These are phyloP conservation scores for Puccinia novopanici DNA, from an alignment of 1,284 basidiomycete genomes.

Conservation along the genomic window DNA sequence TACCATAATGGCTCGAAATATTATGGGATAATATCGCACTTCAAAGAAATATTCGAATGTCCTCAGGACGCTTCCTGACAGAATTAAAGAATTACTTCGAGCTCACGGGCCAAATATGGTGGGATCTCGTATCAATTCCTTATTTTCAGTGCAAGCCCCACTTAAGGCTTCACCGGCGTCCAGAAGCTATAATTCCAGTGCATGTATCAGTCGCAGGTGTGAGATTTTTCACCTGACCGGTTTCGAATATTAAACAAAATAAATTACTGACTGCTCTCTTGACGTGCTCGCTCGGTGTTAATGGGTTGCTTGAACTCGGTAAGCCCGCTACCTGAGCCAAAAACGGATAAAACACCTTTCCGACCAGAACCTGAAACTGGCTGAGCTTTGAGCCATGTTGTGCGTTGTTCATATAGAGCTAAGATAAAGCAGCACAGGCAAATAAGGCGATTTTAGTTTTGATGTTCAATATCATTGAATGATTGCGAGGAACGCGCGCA, in stretches of 20 bases:
- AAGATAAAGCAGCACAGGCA: neutral
- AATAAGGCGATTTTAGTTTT: neutral
- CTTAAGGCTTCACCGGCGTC: slow-evolving; percentile 44
- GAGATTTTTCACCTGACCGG: neutral
- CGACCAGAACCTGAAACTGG: slow-evolving; percentile 27
- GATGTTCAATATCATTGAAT: too few species aligned
- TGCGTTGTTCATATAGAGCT: slow-evolving; percentile 18
- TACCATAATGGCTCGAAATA: slow-evolving; percentile 39
- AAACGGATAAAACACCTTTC: slow-evolving; percentile 37
- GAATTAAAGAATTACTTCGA: neutral
- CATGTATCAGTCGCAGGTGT: neutral
- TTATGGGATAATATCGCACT: slow-evolving; percentile 47
- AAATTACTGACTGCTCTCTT: slow-evolving; percentile 22
- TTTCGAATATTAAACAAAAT: neutral
- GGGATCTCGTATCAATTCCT: slow-evolving; percentile 28
- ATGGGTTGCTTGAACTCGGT: neutral
- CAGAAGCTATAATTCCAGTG: slow-evolving; percentile 4
- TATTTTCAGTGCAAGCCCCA: slow-evolving; percentile 30
- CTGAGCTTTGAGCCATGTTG: slow-evolving; percentile 5
- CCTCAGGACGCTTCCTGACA: neutral
- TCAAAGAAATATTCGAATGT: neutral
- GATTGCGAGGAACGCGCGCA: neutral
- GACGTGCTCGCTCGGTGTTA: slow-evolving; percentile 2
- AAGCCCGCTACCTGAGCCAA: slow-evolving; percentile 7
- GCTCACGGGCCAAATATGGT: slow-evolving; percentile 45